Base-by-base conservation (phyloP, 2,329 filamentous ascomycete species). In the Gyromitra esculenta region DNA sequence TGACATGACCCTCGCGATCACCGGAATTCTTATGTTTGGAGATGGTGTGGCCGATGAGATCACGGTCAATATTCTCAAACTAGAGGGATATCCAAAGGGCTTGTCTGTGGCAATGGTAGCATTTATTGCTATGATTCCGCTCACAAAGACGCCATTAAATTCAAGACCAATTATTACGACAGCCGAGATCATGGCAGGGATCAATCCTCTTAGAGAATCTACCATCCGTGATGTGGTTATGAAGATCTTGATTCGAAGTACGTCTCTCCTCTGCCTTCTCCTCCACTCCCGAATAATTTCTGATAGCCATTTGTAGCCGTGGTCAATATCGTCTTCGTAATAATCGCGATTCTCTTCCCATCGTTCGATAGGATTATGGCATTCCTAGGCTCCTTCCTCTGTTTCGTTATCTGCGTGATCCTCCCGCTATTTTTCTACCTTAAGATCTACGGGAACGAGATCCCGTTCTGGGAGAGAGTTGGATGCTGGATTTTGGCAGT, bases 81-180 rank as follows among this genome's bases (percentile, higher is more conserved):
- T 89, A 0, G 84, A 87, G 5, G 91, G 91, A 69, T 97, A 97
- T 82, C 93, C 95, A 0, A 85, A 88, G 11, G 87, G 86, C 0
- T 84, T 97, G 52, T 93, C 90, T n/a, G 84, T 95, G 60, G 86
- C 95, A 79, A 91, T 97, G 83, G 93, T 93, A 79, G 86, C 92
- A 77, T 95, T 94, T 83, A 92, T 98, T 80, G 91, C 91, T 81
- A 94, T 97, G 82, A 97, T 98, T 79, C 96, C 95, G 0, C 86
- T 99, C 66, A 97, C 95, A 45, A 99, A 99, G 84, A 90, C 97
- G n/a, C 94, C 94, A 0, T 86, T 97, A 45, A 96, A 94, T 83
- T 87, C 92, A 7, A 91, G 94, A 1, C 96, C 95, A 9, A 94
- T 98, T 80, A 89, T 97, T 79, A 91, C 91, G 41, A 97, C 94